These are phyloP conservation scores for Penicillium sp. DNA, from an alignment of 2,329 filamentous ascomycete genomes.

Conservation along the genomic window DNA sequence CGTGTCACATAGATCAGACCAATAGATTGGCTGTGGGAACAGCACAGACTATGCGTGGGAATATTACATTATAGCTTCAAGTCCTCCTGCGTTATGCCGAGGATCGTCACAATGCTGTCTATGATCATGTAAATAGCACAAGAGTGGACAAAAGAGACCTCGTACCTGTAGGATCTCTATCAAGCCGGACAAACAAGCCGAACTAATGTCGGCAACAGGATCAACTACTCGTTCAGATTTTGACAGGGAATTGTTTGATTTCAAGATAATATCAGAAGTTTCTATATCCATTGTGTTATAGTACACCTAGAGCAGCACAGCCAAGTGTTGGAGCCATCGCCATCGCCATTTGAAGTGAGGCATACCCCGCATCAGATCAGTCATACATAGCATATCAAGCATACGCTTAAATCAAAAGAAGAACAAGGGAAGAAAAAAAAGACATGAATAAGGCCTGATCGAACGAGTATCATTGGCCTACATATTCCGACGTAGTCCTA, in stretches of 20 bases:
- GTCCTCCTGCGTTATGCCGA: no score
- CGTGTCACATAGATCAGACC: conserved; percentile 10
- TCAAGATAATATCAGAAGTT: conserved; percentile 1
- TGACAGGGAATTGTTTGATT: not conserved
- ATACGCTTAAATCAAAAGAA: conserved; percentile 23
- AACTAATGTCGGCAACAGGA: no score
- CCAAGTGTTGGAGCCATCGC: conserved; percentile 11
- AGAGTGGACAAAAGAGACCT: no score
- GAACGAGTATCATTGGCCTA: not conserved
- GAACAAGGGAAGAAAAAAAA: conserved; percentile 19
- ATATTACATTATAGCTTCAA: no score
- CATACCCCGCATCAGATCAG: conserved; percentile 12
- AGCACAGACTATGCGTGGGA: not conserved
- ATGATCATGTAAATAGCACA: no score
- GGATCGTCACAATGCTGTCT: no score
- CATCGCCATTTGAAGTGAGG: conserved; percentile 10
- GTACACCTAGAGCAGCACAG: conserved; percentile 22
- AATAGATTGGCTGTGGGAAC: not conserved
- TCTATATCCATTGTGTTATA: conserved; percentile 26
- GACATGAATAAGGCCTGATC: conserved; percentile 11
- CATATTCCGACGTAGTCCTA: not conserved
- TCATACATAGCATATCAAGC: conserved; percentile 25
- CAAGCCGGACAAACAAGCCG: no score
- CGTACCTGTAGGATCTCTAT: no score
- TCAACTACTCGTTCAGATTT: no score